Percentiles rank a stretch among this genome's conserved stretches.
Evolutionary conservation across 805 yeast species (phyloP).

Genomic region (Saturnispora serradocipensis): DNA sequence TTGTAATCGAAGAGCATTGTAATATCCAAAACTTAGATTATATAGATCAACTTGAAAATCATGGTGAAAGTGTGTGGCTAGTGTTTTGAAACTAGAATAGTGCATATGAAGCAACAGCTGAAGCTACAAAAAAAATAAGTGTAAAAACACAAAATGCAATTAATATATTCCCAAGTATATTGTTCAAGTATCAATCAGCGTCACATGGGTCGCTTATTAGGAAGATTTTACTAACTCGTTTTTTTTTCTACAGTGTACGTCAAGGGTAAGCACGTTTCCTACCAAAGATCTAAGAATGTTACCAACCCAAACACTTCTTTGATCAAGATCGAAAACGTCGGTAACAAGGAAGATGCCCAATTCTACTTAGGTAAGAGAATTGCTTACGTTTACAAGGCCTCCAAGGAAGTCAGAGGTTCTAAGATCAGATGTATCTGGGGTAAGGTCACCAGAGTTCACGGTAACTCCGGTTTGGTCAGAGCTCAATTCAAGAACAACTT

Average conservation of each 20-base stretch:
- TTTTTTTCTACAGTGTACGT: constrained; percentile 69
- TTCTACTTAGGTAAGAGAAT: constrained; percentile 99
- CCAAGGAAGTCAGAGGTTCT: constrained; percentile 96
- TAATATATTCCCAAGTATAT: too few species aligned
- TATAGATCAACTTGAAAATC: too few species aligned
- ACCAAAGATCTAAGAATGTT: constrained; percentile 98
- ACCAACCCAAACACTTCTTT: constrained; percentile 97
- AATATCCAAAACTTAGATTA: too few species aligned
- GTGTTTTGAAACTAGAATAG: too few species aligned
- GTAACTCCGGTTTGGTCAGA: constrained; percentile 96
- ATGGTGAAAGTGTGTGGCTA: too few species aligned
- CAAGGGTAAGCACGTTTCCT: constrained; percentile 99
- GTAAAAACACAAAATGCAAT: too few species aligned
- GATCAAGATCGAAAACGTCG: constrained; percentile 95
- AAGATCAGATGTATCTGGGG: constrained; percentile 99
- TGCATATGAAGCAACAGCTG: too few species aligned
- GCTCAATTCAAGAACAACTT: constrained; percentile 98
- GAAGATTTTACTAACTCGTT: constrained; percentile 18
- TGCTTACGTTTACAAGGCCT: constrained; percentile 98
- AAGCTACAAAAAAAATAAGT: too few species aligned
- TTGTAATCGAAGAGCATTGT: too few species aligned
- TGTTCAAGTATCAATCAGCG: too few species aligned
- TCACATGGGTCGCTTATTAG: too few species aligned
- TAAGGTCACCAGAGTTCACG: constrained; percentile 97
- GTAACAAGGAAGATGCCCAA: constrained; percentile 86